Base-by-base conservation (phyloP, 352 stramenopile genomes). In the Globisporangium irregulare region DNA sequence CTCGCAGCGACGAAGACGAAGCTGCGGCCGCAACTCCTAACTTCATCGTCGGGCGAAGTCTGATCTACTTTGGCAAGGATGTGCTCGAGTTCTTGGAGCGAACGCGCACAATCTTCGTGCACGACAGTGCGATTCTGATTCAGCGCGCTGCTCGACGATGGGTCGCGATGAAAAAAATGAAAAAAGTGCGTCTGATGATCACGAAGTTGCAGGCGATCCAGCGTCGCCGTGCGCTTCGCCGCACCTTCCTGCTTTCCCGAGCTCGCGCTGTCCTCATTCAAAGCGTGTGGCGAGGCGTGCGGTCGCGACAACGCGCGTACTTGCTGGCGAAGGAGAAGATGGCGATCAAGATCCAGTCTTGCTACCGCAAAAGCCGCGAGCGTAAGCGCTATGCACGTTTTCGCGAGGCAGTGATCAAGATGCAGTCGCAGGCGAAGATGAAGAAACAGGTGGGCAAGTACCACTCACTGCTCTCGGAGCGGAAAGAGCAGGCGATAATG, bases 61-160 rank as follows among this genome's bases (percentile, higher is more conserved):
- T 95, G 25, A 87, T 98, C 7, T 99, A 98, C 81, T 98, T 98
- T 75, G 88, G 90, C 54, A 92, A 96, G 59, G 92, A 96, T 46
- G 91, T 97, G 24, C 73, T 98, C 20, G 96, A 99, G 76, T 86
- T 80, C 65, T 77, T 98, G 15, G 94, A 98, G 65, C 79, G 87
- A 41, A 74, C 77, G 15, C 80, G 87, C 27, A 91, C 85, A 4
- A 75, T 80, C 1, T 93, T 93, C 14, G 78, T 93, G 34, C 81
- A 93, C 53, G 81, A 89, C 32, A 76, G 82, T 50, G 87, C 87
- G 6, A 71, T 87, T 36, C 67, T 79, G 36, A 89, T 95, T 53
- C 87, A 95, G 63, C 81, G 79, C 15, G 67, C 68, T 50, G 78
- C 73, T 18, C 80, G 82, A 7, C 74, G 74, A 10, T 93, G 83